Evolutionary conservation across 2,329 filamentous ascomycete genomes (phyloP).

Genomic region (Penicillium sp.): DNA sequence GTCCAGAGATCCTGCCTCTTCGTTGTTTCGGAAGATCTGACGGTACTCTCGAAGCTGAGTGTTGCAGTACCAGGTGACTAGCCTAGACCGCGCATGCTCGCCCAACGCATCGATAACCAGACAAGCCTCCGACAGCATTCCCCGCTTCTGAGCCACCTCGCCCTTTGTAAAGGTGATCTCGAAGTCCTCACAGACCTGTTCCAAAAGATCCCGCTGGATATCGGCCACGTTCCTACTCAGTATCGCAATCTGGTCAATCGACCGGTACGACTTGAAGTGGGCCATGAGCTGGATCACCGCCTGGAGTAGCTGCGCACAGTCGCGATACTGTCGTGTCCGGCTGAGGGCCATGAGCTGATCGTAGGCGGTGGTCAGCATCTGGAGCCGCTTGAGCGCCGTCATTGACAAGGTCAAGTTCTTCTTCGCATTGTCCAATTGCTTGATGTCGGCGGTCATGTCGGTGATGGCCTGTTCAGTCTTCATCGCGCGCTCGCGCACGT

Average conservation of each 20-base stretch:
- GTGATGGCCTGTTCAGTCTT: conserved; percentile 95
- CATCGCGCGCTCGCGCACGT: conserved; percentile 81
- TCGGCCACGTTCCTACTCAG: conserved; percentile 91
- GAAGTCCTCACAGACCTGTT: conserved; percentile 99
- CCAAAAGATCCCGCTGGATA: conserved; percentile 84
- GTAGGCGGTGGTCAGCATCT: conserved; percentile 99
- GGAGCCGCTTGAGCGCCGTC: conserved; percentile 93
- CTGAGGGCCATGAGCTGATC: conserved; percentile 85
- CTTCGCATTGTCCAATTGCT: conserved; percentile 93
- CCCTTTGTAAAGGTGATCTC: conserved; percentile 90
- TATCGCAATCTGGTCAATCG: conserved; percentile 95
- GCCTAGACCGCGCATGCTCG: conserved; percentile 75
- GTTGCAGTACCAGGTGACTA: conserved; percentile 97
- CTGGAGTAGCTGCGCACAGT: conserved; percentile 90
- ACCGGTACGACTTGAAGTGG: conserved; percentile 96
- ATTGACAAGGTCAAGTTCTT: conserved; percentile 94
- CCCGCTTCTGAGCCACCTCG: conserved; percentile 70
- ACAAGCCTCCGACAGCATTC: conserved; percentile 80
- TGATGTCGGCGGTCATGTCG: conserved; percentile 98
- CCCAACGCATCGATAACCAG: conserved; percentile 93
- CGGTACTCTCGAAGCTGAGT: conserved; percentile 94
- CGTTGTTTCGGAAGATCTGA: conserved; percentile 91
- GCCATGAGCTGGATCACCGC: conserved; percentile 97
- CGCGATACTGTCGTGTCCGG: conserved; percentile 84
- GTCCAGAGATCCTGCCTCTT: conserved; percentile 93